A percentile compares a stretch with the other conserved stretches of the same genome.
Evolutionary conservation across 306 rosid genomes (phyloP).

Genomic region (Casuarina cunninghamiana): DNA sequence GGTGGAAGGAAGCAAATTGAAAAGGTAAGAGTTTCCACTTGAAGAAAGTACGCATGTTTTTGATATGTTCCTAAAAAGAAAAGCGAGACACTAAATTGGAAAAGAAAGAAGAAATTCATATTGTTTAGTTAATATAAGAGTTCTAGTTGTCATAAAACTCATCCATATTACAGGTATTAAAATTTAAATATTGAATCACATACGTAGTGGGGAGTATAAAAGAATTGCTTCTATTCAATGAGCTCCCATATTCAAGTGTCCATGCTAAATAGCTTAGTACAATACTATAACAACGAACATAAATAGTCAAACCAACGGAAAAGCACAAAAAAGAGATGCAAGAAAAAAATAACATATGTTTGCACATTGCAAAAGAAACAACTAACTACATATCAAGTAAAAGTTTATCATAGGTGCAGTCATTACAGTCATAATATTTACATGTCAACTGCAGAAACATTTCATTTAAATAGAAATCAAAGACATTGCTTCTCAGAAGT

Average conservation of each 20-base stretch:
- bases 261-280: neutral
- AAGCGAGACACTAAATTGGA: neutral
- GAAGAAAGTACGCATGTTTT: neutral
- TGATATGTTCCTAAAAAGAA: neutral
- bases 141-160: neutral
- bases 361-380: neutral
- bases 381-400: neutral
- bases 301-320: neutral
- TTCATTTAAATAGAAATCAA: neutral
- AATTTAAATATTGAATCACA: neutral
- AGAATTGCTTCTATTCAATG: neutral
- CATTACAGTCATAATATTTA: neutral
- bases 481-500: slow-evolving; percentile 18
- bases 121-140: neutral
- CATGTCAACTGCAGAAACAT: neutral
- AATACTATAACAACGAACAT: neutral
- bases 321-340: neutral
- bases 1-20: too few species aligned
- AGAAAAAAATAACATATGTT: neutral
- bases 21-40: neutral
- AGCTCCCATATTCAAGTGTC: neutral
- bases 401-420: neutral
- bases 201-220: neutral
- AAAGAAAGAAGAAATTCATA: neutral
- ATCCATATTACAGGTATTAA: neutral